Conservation (phyloP, 2,329 filamentous ascomycete genomes). For the Ascocoryne sarcoides region DNA sequence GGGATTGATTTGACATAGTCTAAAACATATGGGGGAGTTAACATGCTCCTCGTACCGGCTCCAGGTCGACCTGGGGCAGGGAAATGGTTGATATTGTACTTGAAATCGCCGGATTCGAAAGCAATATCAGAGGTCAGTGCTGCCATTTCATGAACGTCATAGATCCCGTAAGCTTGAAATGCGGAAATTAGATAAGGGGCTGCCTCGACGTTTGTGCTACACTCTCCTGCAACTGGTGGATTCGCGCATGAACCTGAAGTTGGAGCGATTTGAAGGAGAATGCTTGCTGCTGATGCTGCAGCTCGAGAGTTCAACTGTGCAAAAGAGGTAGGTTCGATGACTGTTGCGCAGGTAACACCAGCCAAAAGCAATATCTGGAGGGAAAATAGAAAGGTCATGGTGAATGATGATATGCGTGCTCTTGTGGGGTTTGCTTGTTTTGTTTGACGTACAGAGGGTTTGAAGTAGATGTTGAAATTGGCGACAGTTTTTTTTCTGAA, state of each 20-base stretch:
- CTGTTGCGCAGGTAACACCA: constrained; percentile 2
- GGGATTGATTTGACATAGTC: constrained; percentile 43
- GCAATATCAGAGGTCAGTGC: constrained; percentile 52
- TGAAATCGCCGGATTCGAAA: constrained; percentile 52
- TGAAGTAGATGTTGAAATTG: no score
- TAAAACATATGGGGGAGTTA: constrained; percentile 44
- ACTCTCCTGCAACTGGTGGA: constrained; percentile 39
- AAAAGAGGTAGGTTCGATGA: constrained; percentile 1
- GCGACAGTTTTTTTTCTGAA: no score
- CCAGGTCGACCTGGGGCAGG: constrained; percentile 40
- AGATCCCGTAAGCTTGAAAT: constrained; percentile 46
- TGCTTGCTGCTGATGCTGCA: constrained; percentile 9
- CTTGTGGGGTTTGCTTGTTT: no score
- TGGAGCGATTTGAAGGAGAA: constrained; percentile 36
- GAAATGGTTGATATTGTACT: constrained; percentile 52
- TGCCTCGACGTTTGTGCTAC: constrained; percentile 42
- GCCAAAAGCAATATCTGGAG: constrained; percentile 2
- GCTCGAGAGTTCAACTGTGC: constrained; percentile 4
- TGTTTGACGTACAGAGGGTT: no score
- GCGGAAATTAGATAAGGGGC: constrained; percentile 40
- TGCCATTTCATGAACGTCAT: constrained; percentile 44
- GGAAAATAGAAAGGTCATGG: not conserved
- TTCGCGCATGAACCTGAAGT: constrained; percentile 37
- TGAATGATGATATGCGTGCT: not conserved
- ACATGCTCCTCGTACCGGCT: constrained; percentile 59